Conservation (phyloP, 78 protist species). For the Cyanophora paradoxa region DNA sequence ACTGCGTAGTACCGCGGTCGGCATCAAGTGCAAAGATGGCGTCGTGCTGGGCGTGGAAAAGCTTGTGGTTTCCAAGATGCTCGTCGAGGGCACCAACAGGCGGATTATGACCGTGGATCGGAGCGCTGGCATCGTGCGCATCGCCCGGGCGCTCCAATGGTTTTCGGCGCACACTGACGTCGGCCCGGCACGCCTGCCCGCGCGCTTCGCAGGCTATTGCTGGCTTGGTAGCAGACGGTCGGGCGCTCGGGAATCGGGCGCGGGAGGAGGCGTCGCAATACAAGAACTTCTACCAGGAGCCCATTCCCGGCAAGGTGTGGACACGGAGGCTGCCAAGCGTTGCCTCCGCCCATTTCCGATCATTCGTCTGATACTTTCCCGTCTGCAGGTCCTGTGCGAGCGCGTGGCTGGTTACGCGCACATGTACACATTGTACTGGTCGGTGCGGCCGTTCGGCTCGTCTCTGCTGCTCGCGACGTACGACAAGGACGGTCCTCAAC, state of each 20-base stretch:
- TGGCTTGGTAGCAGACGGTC: constrained; percentile 88
- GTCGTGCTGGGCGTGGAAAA: constrained; percentile 97
- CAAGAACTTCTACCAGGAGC: constrained; percentile 46
- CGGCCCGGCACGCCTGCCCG: not conserved
- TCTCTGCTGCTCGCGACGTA: constrained; percentile 69
- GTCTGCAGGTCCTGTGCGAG: too few species aligned
- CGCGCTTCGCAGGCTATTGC: constrained; percentile 43
- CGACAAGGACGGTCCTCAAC: constrained; percentile 73
- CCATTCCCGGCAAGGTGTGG: constrained; percentile 67
- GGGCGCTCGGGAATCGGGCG: constrained; percentile 73
- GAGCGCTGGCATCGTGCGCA: constrained; percentile 69
- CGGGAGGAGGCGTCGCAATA: constrained; percentile 75
- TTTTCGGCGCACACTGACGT: not conserved
- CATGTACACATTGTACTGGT: constrained; percentile 39
- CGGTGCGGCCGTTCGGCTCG: constrained; percentile 93
- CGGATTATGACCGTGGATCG: constrained; percentile 76
- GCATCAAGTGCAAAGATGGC: constrained; percentile 89
- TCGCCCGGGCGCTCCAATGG: not conserved
- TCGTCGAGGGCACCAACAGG: constrained; percentile 59
- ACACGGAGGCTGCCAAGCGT: too few species aligned
- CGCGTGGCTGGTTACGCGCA: constrained; percentile 35
- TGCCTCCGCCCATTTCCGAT: too few species aligned
- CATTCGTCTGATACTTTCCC: too few species aligned
- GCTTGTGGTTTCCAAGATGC: constrained; percentile 74
- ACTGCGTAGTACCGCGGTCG: constrained; percentile 74